These are phyloP conservation scores for Closterium sp. DNA, from an alignment of 139 green algal genomes.

Conservation along the genomic window DNA sequence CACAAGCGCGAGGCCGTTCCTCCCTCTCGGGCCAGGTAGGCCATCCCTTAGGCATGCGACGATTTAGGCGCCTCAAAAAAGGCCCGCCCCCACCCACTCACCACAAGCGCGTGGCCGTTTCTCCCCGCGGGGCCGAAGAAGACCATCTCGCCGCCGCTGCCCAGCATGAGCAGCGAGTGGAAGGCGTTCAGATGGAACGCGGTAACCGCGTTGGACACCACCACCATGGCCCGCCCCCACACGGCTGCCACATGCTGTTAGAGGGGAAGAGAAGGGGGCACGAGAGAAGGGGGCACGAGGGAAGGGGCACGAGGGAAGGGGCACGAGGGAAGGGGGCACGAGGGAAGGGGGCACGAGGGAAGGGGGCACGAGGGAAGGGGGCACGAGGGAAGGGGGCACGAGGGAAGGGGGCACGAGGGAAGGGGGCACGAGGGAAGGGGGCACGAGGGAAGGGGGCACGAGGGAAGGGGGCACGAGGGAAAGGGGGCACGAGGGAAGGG, in stretches of 20 bases:
- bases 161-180: conserved; percentile 71
- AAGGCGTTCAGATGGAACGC: conserved; percentile 17
- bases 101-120: conserved; percentile 32
- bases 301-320: neutral
- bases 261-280: neutral
- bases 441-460: no score
- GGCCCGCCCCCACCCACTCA: neutral
- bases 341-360: no score
- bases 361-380: no score
- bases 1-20: neutral
- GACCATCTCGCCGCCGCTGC: conserved; percentile 66
- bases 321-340: no score
- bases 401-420: no score
- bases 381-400: no score
- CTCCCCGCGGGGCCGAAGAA: conserved; percentile 80
- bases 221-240: neutral
- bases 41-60: no score
- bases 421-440: no score
- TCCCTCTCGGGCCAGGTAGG: neutral
- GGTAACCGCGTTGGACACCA: neutral
- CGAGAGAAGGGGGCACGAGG: neutral
- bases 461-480: no score
- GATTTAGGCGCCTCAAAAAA: no score
- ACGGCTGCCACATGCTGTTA: neutral
- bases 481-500: no score